Evolutionary conservation across 2,329 filamentous ascomycete genomes (phyloP), one percentile per base, ranked within the genome.

Genomic region (Beauveria scarabaeidicola): DNA sequence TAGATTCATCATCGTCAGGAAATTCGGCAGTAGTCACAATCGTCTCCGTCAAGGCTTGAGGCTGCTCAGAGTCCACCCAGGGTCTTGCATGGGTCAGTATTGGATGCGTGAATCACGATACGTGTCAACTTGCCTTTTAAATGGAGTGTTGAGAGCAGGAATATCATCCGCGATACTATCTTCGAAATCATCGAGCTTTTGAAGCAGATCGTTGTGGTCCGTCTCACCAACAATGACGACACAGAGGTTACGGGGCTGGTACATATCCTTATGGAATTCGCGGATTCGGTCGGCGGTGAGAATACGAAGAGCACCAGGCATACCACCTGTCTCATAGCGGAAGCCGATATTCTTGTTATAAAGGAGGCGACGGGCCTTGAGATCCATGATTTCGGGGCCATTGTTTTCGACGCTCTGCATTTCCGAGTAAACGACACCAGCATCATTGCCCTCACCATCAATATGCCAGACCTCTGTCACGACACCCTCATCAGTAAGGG

Each of bases 381-480:
- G 79, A 64, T 96, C 90, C 83, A 97, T 96, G 61, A 97, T 83
- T 71, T 96, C 91, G 8, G 81, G 79, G 64, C 89, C 86, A 56
- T 85, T 87, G 69, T 96, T 96, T 70, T 97, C 89, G 2, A 96
- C 86, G 25, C 87, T 94, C 74, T 99, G 94, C 94, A 99, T 99
- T 74, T 99, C 94, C 0, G 93, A 97, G 74, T 99, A 99, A 9
- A 99, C 94, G 1, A 97, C 92, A 63, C 91, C 94, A 46, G 94
- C 94, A 80, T 99, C 94, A 64, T 97, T 89, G 60, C 94, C 94
- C 65, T 90, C 85, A 17, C 91, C 93, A 69, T 99, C 91, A 59
- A 99, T 84, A 71, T 99, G 94, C 76, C 96, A 91, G 1, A 99
- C 94, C 73, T 99, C 94, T 3, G 94, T 99, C 64, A 93, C 88